Conservation (phyloP, 2,329 filamentous ascomycete species). For the Penicillium glabrum region DNA sequence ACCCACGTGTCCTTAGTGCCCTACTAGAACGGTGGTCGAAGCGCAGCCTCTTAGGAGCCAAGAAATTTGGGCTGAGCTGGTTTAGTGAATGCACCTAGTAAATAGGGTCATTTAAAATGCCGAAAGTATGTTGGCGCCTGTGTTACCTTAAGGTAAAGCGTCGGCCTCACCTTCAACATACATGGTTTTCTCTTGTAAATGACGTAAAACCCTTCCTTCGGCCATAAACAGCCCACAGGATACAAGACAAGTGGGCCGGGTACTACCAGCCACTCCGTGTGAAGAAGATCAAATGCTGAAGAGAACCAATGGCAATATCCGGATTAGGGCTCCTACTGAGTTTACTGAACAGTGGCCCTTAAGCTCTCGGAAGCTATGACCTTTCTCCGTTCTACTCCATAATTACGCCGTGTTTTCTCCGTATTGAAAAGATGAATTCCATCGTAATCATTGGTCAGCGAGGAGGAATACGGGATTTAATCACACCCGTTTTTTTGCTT, state of each 20-base stretch:
- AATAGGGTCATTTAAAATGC: not conserved
- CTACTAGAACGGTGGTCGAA: not conserved
- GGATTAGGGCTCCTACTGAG: not conserved
- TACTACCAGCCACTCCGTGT: not conserved
- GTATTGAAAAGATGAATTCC: not conserved
- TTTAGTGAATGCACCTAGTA: not conserved
- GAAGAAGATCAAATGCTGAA: not conserved
- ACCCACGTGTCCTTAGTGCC: slow-evolving; percentile 7
- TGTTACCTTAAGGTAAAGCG: not conserved
- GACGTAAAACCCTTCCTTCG: not conserved
- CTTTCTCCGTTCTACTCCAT: not conserved
- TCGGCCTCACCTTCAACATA: too few species aligned
- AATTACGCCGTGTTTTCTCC: not conserved
- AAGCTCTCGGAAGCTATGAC: not conserved
- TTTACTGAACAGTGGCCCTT: not conserved
- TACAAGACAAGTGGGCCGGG: not conserved
- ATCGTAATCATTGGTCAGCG: not conserved
- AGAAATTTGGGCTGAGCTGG: not conserved
- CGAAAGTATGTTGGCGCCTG: not conserved
- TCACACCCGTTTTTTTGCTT: not conserved
- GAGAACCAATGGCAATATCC: not conserved
- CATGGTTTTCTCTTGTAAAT: too few species aligned
- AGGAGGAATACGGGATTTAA: not conserved
- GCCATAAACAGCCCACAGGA: not conserved
- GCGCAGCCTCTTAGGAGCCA: not conserved